Conservation (phyloP, 768 basidiomycete genomes). For the Porphyrellus cyaneotinctus region DNA sequence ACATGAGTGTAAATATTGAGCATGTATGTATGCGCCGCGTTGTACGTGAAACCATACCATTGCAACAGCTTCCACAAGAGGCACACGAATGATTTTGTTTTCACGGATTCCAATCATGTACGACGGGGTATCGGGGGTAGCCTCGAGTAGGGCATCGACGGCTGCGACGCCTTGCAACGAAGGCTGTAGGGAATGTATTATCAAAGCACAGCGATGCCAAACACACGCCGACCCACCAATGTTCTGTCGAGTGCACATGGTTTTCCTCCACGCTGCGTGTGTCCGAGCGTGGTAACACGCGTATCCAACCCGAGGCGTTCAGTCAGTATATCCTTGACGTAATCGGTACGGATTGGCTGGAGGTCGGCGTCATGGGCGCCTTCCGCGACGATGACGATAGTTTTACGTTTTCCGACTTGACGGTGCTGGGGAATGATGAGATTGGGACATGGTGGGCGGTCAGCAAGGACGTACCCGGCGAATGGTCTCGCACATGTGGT, state of each 20-base stretch:
- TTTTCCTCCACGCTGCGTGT: slow-evolving; percentile 92
- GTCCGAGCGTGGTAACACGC: slow-evolving; percentile 93
- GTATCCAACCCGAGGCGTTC: slow-evolving; percentile 90
- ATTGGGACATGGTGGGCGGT: background rate
- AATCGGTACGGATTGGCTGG: slow-evolving; percentile 87
- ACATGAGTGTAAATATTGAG: slow-evolving; percentile 3
- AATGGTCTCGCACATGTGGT: slow-evolving; percentile 85
- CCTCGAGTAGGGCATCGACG: slow-evolving; percentile 79
- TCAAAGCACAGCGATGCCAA: background rate
- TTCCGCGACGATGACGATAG: slow-evolving; percentile 97
- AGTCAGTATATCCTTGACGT: slow-evolving; percentile 85
- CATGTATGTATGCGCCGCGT: background rate
- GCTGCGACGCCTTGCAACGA: slow-evolving; percentile 96
- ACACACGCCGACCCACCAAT: slow-evolving; percentile 49
- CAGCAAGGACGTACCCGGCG: slow-evolving; percentile 52
- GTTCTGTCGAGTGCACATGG: slow-evolving; percentile 94
- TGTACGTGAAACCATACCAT: slow-evolving; percentile 46
- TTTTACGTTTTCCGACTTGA: slow-evolving; percentile 89
- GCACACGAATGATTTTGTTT: slow-evolving; percentile 91
- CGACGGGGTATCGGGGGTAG: slow-evolving; percentile 86
- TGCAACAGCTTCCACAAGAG: slow-evolving; percentile 88
- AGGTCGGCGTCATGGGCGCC: slow-evolving; percentile 87
- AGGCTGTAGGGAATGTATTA: slow-evolving; percentile 49
- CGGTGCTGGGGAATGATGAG: slow-evolving; percentile 62
- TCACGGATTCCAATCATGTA: slow-evolving; percentile 97